A percentile compares a stretch with the other conserved stretches of the same genome.
These are phyloP conservation scores for Logfia minima DNA, from an alignment of 129 eudicot genomes.

Conservation along the genomic window DNA sequence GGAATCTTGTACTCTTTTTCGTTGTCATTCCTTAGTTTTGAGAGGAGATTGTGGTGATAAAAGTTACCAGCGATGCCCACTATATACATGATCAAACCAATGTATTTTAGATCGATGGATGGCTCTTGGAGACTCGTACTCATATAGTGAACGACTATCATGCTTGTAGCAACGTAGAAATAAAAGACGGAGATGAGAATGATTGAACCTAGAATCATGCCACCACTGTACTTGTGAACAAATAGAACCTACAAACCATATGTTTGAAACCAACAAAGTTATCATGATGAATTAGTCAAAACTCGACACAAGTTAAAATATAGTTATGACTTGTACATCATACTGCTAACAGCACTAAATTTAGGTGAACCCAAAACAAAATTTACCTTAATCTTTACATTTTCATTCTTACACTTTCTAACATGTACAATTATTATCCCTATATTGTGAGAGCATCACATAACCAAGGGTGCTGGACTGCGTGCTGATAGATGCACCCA, in stretches of 20 bases:
- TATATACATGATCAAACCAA: conserved; percentile 39
- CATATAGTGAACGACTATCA: conserved; percentile 38
- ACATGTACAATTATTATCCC: no score
- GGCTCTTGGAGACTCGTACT: conserved; percentile 47
- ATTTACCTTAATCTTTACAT: no score
- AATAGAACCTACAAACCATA: conserved; percentile 44
- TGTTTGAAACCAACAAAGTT: background rate
- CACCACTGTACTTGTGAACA: conserved; percentile 66
- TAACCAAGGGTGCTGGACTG: no score
- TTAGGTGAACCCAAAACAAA: no score
- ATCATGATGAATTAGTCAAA: no score
- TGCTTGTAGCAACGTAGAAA: conserved; percentile 25
- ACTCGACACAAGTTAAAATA: background rate
- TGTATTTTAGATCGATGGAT: conserved; percentile 45
- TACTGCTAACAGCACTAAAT: no score
- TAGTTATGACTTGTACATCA: background rate
- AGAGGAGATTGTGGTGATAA: conserved; percentile 60
- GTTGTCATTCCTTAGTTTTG: conserved; percentile 42
- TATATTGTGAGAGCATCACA: no score
- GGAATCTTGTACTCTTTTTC: conserved; percentile 63
- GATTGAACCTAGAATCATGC: conserved; percentile 32
- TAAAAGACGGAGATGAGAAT: conserved; percentile 36
- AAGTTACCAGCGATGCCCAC: conserved; percentile 57
- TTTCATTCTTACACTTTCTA: no score
- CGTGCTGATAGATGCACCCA: no score